Evolutionary conservation across 495 filamentous ascomycete species (phyloP).

Genomic region (Xylaria scruposa): DNA sequence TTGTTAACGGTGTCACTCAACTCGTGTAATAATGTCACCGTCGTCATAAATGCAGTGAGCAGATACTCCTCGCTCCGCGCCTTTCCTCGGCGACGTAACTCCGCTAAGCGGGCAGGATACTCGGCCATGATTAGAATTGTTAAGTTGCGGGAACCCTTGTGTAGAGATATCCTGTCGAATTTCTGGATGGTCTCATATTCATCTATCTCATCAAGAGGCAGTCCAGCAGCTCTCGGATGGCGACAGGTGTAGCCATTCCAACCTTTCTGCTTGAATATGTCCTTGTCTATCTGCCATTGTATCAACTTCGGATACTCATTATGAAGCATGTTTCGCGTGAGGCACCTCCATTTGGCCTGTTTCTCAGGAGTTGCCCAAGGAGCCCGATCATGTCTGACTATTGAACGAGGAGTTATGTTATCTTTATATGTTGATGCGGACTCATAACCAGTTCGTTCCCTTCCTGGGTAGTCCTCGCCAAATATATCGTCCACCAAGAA

Average conservation of each 20-base stretch:
- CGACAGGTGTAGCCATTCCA: conserved; percentile 51
- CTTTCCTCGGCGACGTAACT: conserved; percentile 37
- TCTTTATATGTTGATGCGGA: conserved; percentile 11
- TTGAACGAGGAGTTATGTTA: conserved; percentile 29
- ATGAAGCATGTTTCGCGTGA: conserved; percentile 32
- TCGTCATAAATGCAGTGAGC: conserved; percentile 48
- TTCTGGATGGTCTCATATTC: conserved; percentile 37
- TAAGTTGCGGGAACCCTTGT: conserved; percentile 31
- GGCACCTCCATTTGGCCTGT: conserved; percentile 32
- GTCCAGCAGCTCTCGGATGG: conserved; percentile 37
- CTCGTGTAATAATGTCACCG: conserved; percentile 51
- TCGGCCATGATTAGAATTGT: conserved; percentile 44
- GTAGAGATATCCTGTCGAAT: conserved; percentile 33
- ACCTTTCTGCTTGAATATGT: conserved; percentile 41
- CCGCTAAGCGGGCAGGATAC: conserved; percentile 39
- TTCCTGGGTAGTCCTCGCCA: conserved; percentile 39
- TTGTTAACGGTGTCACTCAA: conserved; percentile 27
- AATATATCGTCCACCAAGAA: conserved; percentile 48
- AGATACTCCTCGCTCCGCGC: conserved; percentile 46
- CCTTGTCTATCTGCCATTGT: conserved; percentile 44
- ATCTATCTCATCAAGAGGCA: conserved; percentile 36
- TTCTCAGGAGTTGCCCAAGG: conserved; percentile 33
- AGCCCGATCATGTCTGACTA: conserved; percentile 39
- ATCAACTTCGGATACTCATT: conserved; percentile 32
- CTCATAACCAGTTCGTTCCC: neutral